phyloP scores from a whole-genome alignment of 768 basidiomycete genomes.

The Pleurotus tuoliensis region DNA sequence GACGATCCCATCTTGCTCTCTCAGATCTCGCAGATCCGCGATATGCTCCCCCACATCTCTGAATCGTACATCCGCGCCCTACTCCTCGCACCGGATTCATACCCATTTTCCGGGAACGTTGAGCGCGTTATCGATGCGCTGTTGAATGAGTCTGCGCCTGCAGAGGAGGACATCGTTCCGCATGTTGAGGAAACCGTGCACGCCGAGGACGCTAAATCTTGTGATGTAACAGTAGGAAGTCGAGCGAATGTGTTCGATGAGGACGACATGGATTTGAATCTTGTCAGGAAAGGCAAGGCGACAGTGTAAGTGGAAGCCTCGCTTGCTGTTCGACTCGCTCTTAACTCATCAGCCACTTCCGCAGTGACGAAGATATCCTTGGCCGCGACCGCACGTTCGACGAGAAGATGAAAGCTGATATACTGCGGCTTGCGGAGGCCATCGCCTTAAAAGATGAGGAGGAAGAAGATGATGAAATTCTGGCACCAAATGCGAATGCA shows the following conservation, averaged over 20 bases:
- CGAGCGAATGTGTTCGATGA: slow-evolving; percentile 76
- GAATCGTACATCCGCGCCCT: slow-evolving; percentile 56
- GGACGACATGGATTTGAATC: slow-evolving; percentile 60
- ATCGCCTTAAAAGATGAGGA: slow-evolving; percentile 64
- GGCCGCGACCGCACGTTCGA: slow-evolving; percentile 55
- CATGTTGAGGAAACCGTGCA: not conserved
- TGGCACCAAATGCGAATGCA: slow-evolving; percentile 16
- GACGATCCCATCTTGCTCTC: slow-evolving; percentile 47
- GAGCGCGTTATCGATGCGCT: slow-evolving; percentile 68
- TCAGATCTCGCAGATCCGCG: slow-evolving; percentile 66
- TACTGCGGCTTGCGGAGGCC: slow-evolving; percentile 70
- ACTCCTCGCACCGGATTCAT: slow-evolving; percentile 38
- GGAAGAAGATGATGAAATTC: slow-evolving; percentile 32
- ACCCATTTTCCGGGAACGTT: slow-evolving; percentile 46
- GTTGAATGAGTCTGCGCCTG: slow-evolving; percentile 69
- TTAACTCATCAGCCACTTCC: slow-evolving; percentile 2
- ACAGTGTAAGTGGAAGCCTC: slow-evolving; percentile 41
- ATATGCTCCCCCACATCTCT: slow-evolving; percentile 65
- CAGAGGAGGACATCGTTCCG: slow-evolving; percentile 18
- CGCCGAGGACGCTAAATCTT: slow-evolving; percentile 11
- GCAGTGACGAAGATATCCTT: slow-evolving; percentile 43
- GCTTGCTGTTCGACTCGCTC: not conserved
- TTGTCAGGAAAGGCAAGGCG: slow-evolving; percentile 57
- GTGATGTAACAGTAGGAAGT: not conserved
- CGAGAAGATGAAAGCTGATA: slow-evolving; percentile 81